phyloP scores from a whole-genome alignment of 495 filamentous ascomycete genomes.

The Penicillium crystallinum region DNA sequence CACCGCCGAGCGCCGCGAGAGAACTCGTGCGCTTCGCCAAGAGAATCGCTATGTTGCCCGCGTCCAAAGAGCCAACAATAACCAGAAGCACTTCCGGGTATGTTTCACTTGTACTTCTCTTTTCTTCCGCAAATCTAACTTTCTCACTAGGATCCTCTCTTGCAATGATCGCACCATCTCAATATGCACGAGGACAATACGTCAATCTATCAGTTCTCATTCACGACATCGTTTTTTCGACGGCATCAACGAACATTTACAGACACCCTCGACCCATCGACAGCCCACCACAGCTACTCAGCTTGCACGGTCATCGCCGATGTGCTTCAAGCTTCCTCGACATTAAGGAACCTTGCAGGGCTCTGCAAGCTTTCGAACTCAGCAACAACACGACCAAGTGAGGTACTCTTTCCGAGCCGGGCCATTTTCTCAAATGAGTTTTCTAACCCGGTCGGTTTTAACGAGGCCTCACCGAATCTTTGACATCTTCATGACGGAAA shows the following conservation, averaged over 20 bases:
- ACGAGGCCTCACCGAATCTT: slow-evolving; percentile 3
- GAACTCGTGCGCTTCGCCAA: slow-evolving; percentile 55
- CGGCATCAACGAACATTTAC: background rate
- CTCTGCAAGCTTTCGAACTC: background rate
- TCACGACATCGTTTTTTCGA: background rate
- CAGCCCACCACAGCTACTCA: slow-evolving; percentile 1
- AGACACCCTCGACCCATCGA: background rate
- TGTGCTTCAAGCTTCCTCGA: background rate
- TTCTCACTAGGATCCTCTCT: slow-evolving; percentile 35
- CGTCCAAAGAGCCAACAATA: slow-evolving; percentile 59
- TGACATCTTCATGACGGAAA: background rate
- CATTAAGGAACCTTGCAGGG: background rate
- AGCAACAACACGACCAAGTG: background rate
- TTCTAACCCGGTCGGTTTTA: slow-evolving; percentile 9
- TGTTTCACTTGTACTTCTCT: slow-evolving; percentile 15
- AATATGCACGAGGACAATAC: background rate
- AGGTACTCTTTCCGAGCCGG: slow-evolving; percentile 10
- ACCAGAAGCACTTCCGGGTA: slow-evolving; percentile 74
- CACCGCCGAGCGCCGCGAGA: slow-evolving; percentile 60
- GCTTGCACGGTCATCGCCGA: background rate
- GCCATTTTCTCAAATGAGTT: slow-evolving; percentile 8
- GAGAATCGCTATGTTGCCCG: slow-evolving; percentile 56
- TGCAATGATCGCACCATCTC: slow-evolving; percentile 32
- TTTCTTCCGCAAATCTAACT: slow-evolving; percentile 15
- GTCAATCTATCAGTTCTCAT: background rate